phyloP scores from a whole-genome alignment of 1,139 yeast species.

The Yamadazyma diddensiae region DNA sequence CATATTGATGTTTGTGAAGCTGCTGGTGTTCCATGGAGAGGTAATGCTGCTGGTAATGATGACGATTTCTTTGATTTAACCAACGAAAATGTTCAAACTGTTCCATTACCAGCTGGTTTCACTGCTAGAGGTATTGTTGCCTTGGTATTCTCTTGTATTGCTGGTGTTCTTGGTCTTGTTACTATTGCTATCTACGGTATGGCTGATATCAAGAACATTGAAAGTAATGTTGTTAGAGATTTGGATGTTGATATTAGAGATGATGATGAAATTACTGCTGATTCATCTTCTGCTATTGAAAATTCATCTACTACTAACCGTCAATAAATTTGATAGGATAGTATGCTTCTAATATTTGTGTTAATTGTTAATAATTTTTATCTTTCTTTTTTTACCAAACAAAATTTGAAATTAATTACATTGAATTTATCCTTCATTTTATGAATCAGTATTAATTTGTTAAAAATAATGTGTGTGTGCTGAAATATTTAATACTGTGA shows the following conservation, averaged over 20 bases:
- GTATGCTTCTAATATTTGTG: not conserved
- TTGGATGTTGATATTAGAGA: slow-evolving; percentile 54
- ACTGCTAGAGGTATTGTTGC: slow-evolving; percentile 69
- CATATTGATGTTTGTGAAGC: slow-evolving; percentile 47
- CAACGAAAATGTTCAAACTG: slow-evolving; percentile 55
- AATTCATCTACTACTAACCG: slow-evolving; percentile 2
- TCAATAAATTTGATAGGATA: not conserved
- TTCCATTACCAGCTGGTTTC: slow-evolving; percentile 64
- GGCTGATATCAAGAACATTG: slow-evolving; percentile 62
- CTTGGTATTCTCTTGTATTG: slow-evolving; percentile 50
- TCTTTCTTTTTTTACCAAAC: not conserved
- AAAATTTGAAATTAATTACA: not conserved
- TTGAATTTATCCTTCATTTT: not conserved
- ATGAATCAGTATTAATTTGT: not conserved
- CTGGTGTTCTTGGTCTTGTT: slow-evolving; percentile 56
- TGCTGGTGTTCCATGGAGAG: slow-evolving; percentile 42
- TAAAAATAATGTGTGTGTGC: slow-evolving; percentile 3
- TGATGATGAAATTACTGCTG: slow-evolving; percentile 21
- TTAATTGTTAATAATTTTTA: slow-evolving; percentile 1
- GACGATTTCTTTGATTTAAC: slow-evolving; percentile 51
- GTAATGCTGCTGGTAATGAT: slow-evolving; percentile 71
- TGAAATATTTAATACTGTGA: slow-evolving; percentile 1
- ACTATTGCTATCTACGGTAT: slow-evolving; percentile 60
- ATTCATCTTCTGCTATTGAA: slow-evolving; percentile 7
- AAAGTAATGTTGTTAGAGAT: slow-evolving; percentile 55